These are phyloP conservation scores for Medicago lupulina DNA, from an alignment of 306 rosid genomes.

Conservation along the genomic window DNA sequence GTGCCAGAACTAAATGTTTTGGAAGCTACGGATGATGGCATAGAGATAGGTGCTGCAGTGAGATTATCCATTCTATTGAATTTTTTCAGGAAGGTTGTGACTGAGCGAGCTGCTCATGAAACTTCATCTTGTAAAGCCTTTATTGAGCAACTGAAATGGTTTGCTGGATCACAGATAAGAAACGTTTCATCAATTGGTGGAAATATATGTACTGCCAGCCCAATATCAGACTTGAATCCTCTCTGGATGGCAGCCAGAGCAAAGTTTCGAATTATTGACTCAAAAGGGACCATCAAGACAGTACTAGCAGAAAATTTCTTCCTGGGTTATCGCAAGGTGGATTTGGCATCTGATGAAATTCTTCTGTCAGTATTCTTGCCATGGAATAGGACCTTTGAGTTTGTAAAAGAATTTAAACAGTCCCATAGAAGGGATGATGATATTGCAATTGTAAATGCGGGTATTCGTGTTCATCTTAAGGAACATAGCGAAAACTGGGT, in stretches of 20 bases:
- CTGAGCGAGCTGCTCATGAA: slow-evolving; percentile 71
- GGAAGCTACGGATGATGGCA: slow-evolving; percentile 67
- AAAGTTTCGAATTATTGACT: slow-evolving; percentile 70
- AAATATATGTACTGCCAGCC: slow-evolving; percentile 96
- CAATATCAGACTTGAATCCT: slow-evolving; percentile 96
- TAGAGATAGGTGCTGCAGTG: slow-evolving; percentile 90
- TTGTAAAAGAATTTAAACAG: slow-evolving; percentile 90
- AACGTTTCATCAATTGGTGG: slow-evolving; percentile 95
- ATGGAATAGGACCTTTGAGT: slow-evolving; percentile 86
- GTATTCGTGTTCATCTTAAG: slow-evolving; percentile 79
- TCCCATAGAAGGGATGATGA: slow-evolving; percentile 98
- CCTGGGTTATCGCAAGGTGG: slow-evolving; percentile 88
- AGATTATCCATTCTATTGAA: slow-evolving; percentile 78
- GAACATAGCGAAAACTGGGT: slow-evolving; percentile 57
- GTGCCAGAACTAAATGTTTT: slow-evolving; percentile 76
- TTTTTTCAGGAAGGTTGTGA: slow-evolving; percentile 59
- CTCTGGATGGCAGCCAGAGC: slow-evolving; percentile 95
- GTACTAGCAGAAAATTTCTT: slow-evolving; percentile 78
- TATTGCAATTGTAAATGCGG: slow-evolving; percentile 95
- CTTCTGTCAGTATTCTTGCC: slow-evolving; percentile 88
- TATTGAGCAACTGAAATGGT: slow-evolving; percentile 93
- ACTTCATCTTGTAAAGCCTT: slow-evolving; percentile 80
- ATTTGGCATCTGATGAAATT: slow-evolving; percentile 75
- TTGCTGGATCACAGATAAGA: slow-evolving; percentile 93
- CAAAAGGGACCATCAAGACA: slow-evolving; percentile 69